Conservation (phyloP, 2,329 filamentous ascomycete genomes). For the Penicillium sp. region DNA sequence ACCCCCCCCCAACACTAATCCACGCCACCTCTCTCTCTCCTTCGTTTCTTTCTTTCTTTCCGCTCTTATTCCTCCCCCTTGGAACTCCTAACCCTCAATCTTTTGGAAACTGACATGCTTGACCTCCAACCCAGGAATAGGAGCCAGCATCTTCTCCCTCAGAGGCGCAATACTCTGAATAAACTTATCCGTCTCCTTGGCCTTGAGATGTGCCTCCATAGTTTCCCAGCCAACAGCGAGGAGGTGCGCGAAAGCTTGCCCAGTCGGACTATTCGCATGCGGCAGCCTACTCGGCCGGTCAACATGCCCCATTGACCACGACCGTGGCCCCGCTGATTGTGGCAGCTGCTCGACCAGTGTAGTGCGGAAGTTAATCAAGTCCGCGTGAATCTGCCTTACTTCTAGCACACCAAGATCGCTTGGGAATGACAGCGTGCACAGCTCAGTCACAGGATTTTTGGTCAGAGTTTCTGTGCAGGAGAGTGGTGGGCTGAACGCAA, state of each 20-base stretch:
- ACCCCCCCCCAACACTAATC: background rate
- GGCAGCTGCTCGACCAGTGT: constrained; percentile 32
- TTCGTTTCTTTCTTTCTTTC: background rate
- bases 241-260: constrained; percentile 44
- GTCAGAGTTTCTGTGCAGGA: constrained; percentile 29
- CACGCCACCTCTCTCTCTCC: background rate
- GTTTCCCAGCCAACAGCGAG: constrained; percentile 53
- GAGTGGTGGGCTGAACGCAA: constrained; percentile 32
- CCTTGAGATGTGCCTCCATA: constrained; percentile 50
- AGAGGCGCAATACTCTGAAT: constrained; percentile 41
- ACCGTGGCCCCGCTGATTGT: constrained; percentile 26
- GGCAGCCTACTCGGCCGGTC: constrained; percentile 34
- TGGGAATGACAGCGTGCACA: constrained; percentile 47
- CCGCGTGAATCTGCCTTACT: constrained; percentile 29
- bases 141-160: constrained; percentile 39
- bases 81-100: constrained; percentile 13
- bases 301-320: constrained; percentile 39
- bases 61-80: background rate
- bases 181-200: constrained; percentile 48
- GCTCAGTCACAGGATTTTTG: constrained; percentile 50
- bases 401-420: constrained; percentile 30
- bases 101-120: constrained; percentile 45
- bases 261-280: constrained; percentile 39
- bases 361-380: constrained; percentile 41
- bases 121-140: constrained; percentile 45